These are phyloP conservation scores for Cajanus cajan DNA, from an alignment of 306 rosid species.

Conservation along the genomic window DNA sequence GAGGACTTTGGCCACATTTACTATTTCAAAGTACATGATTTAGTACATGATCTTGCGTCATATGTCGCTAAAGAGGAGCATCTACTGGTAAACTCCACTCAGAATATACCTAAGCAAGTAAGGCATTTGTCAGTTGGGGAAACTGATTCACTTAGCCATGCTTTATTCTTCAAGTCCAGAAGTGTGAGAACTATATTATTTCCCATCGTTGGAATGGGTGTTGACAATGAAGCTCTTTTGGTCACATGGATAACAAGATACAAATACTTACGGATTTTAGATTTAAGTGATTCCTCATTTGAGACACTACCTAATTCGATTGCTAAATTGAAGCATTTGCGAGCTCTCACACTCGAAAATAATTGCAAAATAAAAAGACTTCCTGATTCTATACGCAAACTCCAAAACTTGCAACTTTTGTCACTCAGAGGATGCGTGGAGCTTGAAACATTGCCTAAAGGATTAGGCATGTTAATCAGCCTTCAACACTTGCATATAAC, in stretches of 20 bases:
- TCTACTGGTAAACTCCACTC: not conserved
- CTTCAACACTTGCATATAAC: not conserved
- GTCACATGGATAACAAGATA: not conserved
- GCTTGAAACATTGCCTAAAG: not conserved
- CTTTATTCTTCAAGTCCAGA: not conserved
- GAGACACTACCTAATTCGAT: not conserved
- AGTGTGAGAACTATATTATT: not conserved
- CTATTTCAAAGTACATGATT: not conserved
- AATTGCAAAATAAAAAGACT: not conserved
- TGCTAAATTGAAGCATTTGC: not conserved
- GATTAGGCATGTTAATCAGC: not conserved
- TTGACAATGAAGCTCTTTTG: not conserved
- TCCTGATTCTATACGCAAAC: not conserved
- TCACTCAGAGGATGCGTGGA: not conserved
- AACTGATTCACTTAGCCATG: not conserved
- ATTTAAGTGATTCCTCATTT: not conserved
- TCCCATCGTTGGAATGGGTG: not conserved
- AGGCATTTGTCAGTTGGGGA: not conserved
- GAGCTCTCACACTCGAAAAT: not conserved
- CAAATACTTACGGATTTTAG: not conserved
- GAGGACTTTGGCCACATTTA: not conserved
- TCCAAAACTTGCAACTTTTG: slow-evolving; percentile 5
- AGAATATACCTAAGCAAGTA: not conserved
- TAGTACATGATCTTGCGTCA: not conserved
- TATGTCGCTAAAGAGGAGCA: not conserved